These are phyloP conservation scores for Lepidium aucheri DNA, from an alignment of 345 rosid genomes.

Conservation along the genomic window DNA sequence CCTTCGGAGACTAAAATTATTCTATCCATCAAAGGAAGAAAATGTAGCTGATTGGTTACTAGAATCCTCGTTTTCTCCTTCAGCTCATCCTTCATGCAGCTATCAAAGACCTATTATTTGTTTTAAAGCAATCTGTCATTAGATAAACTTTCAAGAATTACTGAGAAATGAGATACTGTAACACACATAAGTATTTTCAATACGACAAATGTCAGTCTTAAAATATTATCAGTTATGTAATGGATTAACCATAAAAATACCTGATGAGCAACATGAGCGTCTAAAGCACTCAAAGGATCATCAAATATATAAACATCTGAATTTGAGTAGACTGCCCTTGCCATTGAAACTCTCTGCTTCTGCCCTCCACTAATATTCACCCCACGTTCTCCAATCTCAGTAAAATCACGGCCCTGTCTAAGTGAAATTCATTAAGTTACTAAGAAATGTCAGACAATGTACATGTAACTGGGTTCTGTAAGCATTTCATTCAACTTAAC, in stretches of 20 bases:
- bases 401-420: slow-evolving; percentile 73
- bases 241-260: slow-evolving; percentile 25
- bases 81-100: slow-evolving; percentile 76
- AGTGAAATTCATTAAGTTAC: background rate
- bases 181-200: background rate
- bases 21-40: slow-evolving; percentile 85
- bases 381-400: slow-evolving; percentile 99
- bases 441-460: background rate
- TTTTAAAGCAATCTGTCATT: background rate
- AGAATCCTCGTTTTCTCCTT: slow-evolving; percentile 77
- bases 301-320: slow-evolving; percentile 91
- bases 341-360: slow-evolving; percentile 98
- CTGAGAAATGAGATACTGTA: no score
- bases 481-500: slow-evolving; percentile 43
- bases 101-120: slow-evolving; percentile 70
- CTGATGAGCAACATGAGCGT: slow-evolving; percentile 90
- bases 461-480: background rate
- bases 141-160: background rate
- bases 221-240: background rate
- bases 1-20: slow-evolving; percentile 72
- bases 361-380: slow-evolving; percentile 99
- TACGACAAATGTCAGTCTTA: background rate
- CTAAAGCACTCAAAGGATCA: slow-evolving; percentile 96
- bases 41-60: slow-evolving; percentile 93
- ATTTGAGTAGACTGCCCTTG: slow-evolving; percentile 90